Base-by-base conservation (phyloP, 2,329 filamentous ascomycete species). In the Pestalotiopsis sp. region DNA sequence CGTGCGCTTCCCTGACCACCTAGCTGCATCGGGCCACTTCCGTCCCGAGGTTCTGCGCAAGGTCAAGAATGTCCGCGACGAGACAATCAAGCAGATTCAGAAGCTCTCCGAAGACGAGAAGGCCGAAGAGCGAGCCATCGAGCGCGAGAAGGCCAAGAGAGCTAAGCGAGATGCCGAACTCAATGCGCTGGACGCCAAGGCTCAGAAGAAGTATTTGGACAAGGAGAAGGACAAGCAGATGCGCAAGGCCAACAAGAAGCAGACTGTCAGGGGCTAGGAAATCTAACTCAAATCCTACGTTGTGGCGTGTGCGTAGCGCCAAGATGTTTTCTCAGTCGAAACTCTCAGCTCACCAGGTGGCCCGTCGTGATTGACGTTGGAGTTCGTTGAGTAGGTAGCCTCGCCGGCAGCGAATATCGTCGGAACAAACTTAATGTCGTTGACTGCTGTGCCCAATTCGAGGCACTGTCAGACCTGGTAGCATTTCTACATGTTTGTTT, bases 41-140 rank as follows among this genome's bases (percentile, higher is more conserved):
- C 93, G 96, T 13, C 89, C 93, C 48, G 93, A 98, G 84, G 94
- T 97, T 40, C 83, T 91, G 78, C 93, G 93, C 79, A 97, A 97
- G 85, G 86, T 99, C 72, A 90, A 89, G 75, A 84, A 84, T 70
- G 91, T 90, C 40, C 94, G 96, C 71, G 95, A 98, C 57, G 91
- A 93, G 67, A 91, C 93, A 75, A 88, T 92, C 74, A 87, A 88
- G 76, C 92, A 92, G 82, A 89, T 99, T 75, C 90, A 92, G 79
- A 94, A 92, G 81, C 83, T 88, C 0, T 89, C 91, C 66, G 94
- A 98, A 71, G 93, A 93, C 69, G 87, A 90, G 75, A 94, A 94
- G 84, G 91, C 89, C 77, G 92, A 94, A 82, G 91, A 94, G 84
- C 86, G 93, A 26, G 87, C 89, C 60, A 74, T 85, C 22, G 91